These are phyloP conservation scores for Uncinocarpus reesii DNA, from an alignment of 2,329 filamentous ascomycete genomes.

Conservation along the genomic window DNA sequence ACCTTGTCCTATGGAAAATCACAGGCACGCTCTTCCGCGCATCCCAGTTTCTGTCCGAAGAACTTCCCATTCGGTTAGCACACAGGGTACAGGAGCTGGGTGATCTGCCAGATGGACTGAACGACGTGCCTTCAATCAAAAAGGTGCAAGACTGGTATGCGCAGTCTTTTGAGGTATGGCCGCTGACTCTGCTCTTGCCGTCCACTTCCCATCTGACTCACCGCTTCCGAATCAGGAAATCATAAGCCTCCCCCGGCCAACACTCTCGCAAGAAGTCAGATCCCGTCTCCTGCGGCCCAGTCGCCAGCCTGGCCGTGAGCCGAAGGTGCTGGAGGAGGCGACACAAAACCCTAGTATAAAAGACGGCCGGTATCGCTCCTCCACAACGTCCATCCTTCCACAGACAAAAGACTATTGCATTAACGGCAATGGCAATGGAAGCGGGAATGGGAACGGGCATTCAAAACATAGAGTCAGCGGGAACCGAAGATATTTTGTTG, in stretches of 20 bases:
- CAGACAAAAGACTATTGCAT: conserved; percentile 43
- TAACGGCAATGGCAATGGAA: conserved; percentile 31
- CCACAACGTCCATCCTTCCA: conserved; percentile 24
- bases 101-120: conserved; percentile 85
- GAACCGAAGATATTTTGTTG: conserved; percentile 72
- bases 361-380: conserved; percentile 64
- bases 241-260: conserved; percentile 69
- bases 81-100: conserved; percentile 92
- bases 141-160: conserved; percentile 98
- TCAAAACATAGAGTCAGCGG: conserved; percentile 42
- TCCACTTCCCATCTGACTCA: conserved; percentile 10
- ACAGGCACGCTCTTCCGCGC: conserved; percentile 89
- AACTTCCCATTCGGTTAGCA: conserved; percentile 90
- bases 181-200: conserved; percentile 9
- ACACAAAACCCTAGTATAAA: conserved; percentile 84
- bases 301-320: conserved; percentile 45
- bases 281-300: conserved; percentile 56
- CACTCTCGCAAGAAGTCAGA: conserved; percentile 63
- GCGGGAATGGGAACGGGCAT: conserved; percentile 39
- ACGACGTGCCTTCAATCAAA: conserved; percentile 94
- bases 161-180: conserved; percentile 86
- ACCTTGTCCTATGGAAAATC: background rate
- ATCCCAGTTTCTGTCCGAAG: conserved; percentile 95
- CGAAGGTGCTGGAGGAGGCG: conserved; percentile 64
- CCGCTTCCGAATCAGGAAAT: conserved; percentile 55